These are phyloP conservation scores for Euptelea pleiosperma DNA, from an alignment of 164 flowering plant species.

Conservation along the genomic window DNA sequence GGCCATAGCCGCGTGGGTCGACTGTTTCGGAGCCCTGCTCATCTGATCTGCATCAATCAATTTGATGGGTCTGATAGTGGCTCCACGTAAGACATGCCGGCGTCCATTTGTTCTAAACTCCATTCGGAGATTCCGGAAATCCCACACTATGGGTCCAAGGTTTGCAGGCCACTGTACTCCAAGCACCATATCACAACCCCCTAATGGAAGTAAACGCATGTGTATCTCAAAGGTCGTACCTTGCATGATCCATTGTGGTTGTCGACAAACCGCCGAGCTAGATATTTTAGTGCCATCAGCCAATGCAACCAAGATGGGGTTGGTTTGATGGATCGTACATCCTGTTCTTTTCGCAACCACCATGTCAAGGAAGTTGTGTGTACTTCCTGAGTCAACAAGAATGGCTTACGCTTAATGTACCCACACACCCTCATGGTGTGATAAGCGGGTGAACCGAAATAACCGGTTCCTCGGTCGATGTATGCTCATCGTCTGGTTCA, in stretches of 20 bases:
- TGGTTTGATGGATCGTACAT: background rate
- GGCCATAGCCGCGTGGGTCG: background rate
- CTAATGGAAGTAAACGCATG: background rate
- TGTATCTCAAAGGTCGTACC: background rate
- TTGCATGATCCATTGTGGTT: background rate
- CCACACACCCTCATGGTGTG: constrained; percentile 2
- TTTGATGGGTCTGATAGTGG: too few relatives aligned
- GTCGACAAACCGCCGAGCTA: background rate
- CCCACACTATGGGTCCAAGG: background rate
- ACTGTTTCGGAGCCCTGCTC: background rate
- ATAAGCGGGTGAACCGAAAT: background rate
- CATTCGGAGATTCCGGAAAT: background rate
- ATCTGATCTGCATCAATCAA: background rate
- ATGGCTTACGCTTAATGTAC: background rate
- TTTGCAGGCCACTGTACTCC: background rate
- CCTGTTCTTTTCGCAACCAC: background rate
- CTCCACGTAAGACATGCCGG: too few relatives aligned
- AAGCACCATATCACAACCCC: background rate
- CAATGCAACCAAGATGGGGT: background rate
- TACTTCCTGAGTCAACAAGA: background rate
- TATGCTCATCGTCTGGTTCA: background rate
- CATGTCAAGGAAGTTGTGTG: background rate
- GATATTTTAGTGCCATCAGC: background rate
- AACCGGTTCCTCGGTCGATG: background rate
- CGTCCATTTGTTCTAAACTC: background rate